Conservation (phyloP, 176 grass and related monocot species). For the Avena sativa region DNA sequence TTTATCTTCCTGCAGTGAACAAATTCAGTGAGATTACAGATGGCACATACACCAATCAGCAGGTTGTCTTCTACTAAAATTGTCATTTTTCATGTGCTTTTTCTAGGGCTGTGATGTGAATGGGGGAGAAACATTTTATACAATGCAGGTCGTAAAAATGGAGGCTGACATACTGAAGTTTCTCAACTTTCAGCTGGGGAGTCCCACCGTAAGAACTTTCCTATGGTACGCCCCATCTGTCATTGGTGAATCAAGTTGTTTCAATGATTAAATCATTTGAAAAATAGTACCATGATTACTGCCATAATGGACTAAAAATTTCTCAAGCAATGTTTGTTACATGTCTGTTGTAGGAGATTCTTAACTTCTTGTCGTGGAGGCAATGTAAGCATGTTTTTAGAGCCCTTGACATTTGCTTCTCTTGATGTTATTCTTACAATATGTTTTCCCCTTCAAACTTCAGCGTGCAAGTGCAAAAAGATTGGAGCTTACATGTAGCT, state of each 20-base stretch:
- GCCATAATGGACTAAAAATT: neutral
- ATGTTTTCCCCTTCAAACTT: neutral
- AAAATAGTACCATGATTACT: slow-evolving; percentile 2
- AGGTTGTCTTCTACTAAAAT: slow-evolving; percentile 35
- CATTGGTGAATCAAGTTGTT: neutral
- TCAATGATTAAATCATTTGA: neutral
- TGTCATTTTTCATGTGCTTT: slow-evolving; percentile 34
- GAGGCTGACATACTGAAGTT: slow-evolving; percentile 55
- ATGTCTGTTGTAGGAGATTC: slow-evolving; percentile 55
- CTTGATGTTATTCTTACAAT: neutral
- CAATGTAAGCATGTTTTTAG: slow-evolving; percentile 51
- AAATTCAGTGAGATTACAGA: slow-evolving; percentile 47
- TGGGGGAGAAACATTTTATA: neutral
- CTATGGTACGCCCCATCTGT: slow-evolving; percentile 40
- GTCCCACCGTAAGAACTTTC: slow-evolving; percentile 62
- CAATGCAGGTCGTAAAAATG: slow-evolving; percentile 64
- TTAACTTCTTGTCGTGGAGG: slow-evolving; percentile 31
- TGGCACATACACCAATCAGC: slow-evolving; percentile 54
- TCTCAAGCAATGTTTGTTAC: neutral
- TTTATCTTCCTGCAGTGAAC: slow-evolving; percentile 30
- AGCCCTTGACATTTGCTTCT: neutral
- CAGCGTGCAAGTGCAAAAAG: slow-evolving; percentile 21
- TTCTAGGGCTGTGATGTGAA: neutral
- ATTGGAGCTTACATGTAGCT: slow-evolving; percentile 51
- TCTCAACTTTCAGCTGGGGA: slow-evolving; percentile 54